Conservation (phyloP, 139 green algal species). For the Chlamydomonas sp. region DNA sequence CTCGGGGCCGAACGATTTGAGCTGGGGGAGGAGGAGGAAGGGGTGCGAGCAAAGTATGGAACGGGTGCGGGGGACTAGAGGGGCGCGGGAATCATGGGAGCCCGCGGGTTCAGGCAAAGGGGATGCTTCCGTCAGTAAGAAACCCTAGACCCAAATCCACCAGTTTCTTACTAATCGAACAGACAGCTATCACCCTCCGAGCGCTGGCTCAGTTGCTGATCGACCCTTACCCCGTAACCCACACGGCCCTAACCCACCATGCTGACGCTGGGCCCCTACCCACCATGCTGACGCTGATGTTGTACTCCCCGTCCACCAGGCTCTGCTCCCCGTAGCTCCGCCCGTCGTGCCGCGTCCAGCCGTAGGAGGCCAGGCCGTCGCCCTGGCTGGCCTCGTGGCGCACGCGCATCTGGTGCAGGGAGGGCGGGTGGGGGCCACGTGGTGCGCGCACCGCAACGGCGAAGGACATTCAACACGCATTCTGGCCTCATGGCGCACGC, state of each 20-base stretch:
- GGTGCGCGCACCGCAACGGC: too few relatives aligned
- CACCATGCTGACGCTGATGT: constrained; percentile 72
- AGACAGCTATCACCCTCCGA: too few relatives aligned
- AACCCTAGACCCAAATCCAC: too few relatives aligned
- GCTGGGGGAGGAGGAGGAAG: constrained; percentile 18
- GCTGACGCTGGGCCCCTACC: not conserved
- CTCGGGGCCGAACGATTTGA: constrained; percentile 33
- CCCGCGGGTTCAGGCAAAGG: not conserved
- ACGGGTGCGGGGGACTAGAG: not conserved
- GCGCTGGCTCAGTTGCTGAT: too few relatives aligned
- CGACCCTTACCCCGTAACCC: too few relatives aligned
- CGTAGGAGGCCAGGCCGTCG: constrained; percentile 71
- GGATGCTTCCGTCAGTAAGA: not conserved
- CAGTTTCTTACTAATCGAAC: too few relatives aligned
- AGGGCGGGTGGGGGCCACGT: not conserved
- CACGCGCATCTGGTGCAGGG: constrained; percentile 16
- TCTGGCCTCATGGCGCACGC: not conserved
- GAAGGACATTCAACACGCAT: too few relatives aligned
- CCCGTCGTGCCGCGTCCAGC: constrained; percentile 90
- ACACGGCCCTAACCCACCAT: not conserved
- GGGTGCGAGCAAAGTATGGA: not conserved
- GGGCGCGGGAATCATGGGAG: too few relatives aligned
- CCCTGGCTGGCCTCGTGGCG: constrained; percentile 60
- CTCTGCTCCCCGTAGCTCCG: constrained; percentile 79
- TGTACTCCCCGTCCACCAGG: constrained; percentile 69